Evolutionary conservation across 768 basidiomycete species (phyloP).

Genomic region (Macrocybe gigantea): DNA sequence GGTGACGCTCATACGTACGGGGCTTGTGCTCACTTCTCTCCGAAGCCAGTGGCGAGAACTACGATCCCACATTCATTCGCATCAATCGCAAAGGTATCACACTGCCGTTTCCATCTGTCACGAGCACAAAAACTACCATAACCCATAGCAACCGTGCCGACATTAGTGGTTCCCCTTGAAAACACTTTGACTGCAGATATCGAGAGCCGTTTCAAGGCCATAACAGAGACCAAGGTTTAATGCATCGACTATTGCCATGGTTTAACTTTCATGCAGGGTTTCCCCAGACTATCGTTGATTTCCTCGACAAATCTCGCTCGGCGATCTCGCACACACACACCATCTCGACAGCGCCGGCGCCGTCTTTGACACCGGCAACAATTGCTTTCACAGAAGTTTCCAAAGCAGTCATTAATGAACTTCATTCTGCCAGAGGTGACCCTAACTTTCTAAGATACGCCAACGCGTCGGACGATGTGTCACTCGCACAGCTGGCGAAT

Average conservation of each 20-base stretch:
- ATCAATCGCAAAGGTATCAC: conserved; percentile 66
- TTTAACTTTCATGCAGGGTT: background rate
- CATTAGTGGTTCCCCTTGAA: conserved; percentile 77
- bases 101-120: background rate
- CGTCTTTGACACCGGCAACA: conserved; percentile 73
- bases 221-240: conserved; percentile 66
- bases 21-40: no score
- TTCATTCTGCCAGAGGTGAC: conserved; percentile 58
- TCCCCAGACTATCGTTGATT: conserved; percentile 64
- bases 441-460: conserved; percentile 55
- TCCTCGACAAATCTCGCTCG: conserved; percentile 80
- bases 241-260: background rate
- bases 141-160: conserved; percentile 68
- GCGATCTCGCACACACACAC: conserved; percentile 61
- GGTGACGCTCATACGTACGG: no score
- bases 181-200: conserved; percentile 64
- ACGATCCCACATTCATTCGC: conserved; percentile 65
- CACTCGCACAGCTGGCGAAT: conserved; percentile 43
- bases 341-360: conserved; percentile 68
- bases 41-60: conserved; percentile 75
- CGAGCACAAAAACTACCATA: background rate
- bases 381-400: conserved; percentile 59
- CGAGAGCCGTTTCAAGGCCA: conserved; percentile 75
- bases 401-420: conserved; percentile 44
- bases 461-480: conserved; percentile 52